Evolutionary conservation across 2,329 filamentous ascomycete genomes (phyloP).

Genomic region (Metarhizium rileyi): DNA sequence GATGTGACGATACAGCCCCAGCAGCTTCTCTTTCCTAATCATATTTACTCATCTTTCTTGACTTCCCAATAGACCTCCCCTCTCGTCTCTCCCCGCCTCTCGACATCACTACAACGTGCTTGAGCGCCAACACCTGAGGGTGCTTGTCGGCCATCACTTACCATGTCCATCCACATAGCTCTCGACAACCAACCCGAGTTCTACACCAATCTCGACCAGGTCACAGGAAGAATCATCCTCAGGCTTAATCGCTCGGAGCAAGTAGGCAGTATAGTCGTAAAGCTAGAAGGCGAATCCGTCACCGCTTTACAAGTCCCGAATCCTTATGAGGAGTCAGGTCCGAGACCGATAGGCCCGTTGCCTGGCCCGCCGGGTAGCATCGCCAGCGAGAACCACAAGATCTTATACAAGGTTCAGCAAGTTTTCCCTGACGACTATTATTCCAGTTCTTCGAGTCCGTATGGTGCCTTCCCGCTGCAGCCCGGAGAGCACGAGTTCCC

Average conservation of each 20-base stretch:
- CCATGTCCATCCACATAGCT: constrained; percentile 57
- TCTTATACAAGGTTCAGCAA: constrained; percentile 63
- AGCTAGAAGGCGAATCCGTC: constrained; percentile 70
- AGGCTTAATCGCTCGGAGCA: constrained; percentile 55
- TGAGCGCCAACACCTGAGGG: background rate
- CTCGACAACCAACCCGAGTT: constrained; percentile 59
- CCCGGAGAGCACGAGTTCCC: constrained; percentile 66
- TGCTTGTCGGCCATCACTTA: constrained; percentile 11
- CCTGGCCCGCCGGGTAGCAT: constrained; percentile 30
- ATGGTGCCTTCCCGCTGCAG: constrained; percentile 48
- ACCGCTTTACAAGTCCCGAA: constrained; percentile 51
- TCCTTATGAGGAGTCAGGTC: constrained; percentile 32
- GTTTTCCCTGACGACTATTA: constrained; percentile 57
- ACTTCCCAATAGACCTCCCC: too few species aligned
- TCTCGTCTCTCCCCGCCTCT: background rate
- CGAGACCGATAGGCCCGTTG: constrained; percentile 14
- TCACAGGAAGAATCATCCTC: constrained; percentile 53
- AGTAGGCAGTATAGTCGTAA: constrained; percentile 66
- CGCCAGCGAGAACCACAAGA: constrained; percentile 55
- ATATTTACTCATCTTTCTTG: too few species aligned
- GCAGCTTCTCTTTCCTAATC: background rate
- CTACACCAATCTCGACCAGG: constrained; percentile 71
- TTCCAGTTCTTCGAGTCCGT: constrained; percentile 28
- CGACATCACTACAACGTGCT: background rate
- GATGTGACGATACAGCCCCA: background rate